A percentile compares a stretch with the other conserved stretches of the same genome.
phyloP scores from a whole-genome alignment of 75 land plant genomes.

The Isoetes taiwanensis region DNA sequence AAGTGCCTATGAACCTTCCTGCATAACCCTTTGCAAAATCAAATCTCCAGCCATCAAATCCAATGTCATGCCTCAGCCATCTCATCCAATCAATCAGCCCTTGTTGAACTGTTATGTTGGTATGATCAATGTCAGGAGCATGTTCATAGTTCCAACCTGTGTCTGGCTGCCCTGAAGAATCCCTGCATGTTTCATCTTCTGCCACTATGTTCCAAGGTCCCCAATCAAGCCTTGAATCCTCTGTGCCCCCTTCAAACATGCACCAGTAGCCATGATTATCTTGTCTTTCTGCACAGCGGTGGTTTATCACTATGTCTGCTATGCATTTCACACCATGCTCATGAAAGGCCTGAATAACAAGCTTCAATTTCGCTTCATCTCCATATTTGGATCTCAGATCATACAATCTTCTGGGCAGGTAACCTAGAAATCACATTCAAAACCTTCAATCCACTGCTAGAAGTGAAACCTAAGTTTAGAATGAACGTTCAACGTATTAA shows the following conservation, averaged over 20 bases:
- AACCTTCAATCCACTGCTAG: neutral
- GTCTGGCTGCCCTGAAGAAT: neutral
- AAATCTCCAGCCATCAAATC: constrained; percentile 4
- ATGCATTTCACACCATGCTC: neutral
- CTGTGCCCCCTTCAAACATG: constrained; percentile 26
- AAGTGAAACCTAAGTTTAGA: neutral
- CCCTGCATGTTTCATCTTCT: neutral
- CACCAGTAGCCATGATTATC: constrained; percentile 11
- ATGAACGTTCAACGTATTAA: neutral
- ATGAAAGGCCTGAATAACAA: neutral
- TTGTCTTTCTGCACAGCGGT: neutral
- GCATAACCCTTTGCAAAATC: constrained; percentile 4
- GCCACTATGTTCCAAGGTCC: constrained; percentile 13
- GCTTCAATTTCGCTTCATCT: neutral
- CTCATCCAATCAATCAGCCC: constrained; percentile 1
- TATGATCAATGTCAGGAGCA: neutral
- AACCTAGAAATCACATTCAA: neutral
- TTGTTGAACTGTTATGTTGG: neutral
- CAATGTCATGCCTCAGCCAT: neutral
- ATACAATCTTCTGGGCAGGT: neutral
- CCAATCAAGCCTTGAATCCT: constrained; percentile 26
- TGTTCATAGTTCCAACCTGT: neutral
- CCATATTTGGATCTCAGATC: constrained; percentile 3
- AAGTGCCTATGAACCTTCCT: neutral
- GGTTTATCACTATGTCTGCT: constrained; percentile 7